Percentiles rank a stretch among this genome's conserved stretches.
These are phyloP conservation scores for Boletus pseudo-olivaceus DNA, from an alignment of 768 basidiomycete genomes.

Conservation along the genomic window DNA sequence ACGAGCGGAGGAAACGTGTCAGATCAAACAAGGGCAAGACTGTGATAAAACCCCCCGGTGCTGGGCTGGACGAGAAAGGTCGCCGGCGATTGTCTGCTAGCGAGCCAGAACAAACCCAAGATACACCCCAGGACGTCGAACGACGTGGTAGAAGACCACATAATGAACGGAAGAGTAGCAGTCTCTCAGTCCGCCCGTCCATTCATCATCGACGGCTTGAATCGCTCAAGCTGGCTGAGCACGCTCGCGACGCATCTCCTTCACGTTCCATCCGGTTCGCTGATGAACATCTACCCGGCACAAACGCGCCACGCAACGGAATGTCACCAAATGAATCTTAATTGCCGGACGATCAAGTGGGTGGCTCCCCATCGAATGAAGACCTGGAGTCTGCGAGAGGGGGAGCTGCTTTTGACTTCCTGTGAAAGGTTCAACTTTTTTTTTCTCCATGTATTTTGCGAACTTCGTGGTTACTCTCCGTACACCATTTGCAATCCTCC, in stretches of 20 bases:
- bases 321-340: slow-evolving; percentile 19
- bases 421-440: slow-evolving; percentile 6
- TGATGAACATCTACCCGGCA: slow-evolving; percentile 32
- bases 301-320: slow-evolving; percentile 19
- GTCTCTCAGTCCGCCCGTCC: slow-evolving; percentile 18
- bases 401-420: slow-evolving; percentile 20
- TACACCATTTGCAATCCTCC: background rate
- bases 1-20: slow-evolving; percentile 23
- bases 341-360: slow-evolving; percentile 3
- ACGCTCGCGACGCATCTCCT: slow-evolving; percentile 41
- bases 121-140: slow-evolving; percentile 6
- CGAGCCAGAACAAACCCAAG: slow-evolving; percentile 7
- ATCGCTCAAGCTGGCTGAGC: slow-evolving; percentile 20
- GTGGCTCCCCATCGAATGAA: slow-evolving; percentile 11
- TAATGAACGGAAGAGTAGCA: slow-evolving; percentile 11
- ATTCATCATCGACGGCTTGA: slow-evolving; percentile 30
- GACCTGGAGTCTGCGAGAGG: slow-evolving; percentile 15
- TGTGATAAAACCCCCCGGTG: background rate
- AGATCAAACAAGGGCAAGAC: slow-evolving; percentile 23
- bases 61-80: slow-evolving; percentile 5
- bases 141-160: slow-evolving; percentile 23
- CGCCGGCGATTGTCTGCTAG: slow-evolving; percentile 12
- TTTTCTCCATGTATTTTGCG: background rate
- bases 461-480: background rate
- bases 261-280: slow-evolving; percentile 47